Conservation (phyloP, 805 yeast genomes). For the Wickerhamomyces alni region DNA sequence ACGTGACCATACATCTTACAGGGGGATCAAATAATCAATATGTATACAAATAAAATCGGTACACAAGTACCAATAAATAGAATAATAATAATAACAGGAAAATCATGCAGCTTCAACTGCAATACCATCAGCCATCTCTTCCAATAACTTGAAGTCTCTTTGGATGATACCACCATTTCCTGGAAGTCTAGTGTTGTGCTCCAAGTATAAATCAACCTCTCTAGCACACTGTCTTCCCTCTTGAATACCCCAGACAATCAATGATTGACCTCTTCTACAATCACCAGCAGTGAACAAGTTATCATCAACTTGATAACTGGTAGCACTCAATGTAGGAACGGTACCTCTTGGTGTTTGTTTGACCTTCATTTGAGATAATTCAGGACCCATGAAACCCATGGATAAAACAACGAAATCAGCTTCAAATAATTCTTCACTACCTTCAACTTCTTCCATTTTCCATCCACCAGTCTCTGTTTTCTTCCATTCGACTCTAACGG, state of each 20-base stretch:
- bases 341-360: conserved; percentile 82
- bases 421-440: conserved; percentile 87
- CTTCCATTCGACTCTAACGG: conserved; percentile 98
- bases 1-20: too few relatives aligned
- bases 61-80: neutral
- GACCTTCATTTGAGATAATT: conserved; percentile 62
- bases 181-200: conserved; percentile 79
- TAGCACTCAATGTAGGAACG: conserved; percentile 45
- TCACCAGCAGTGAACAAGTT: conserved; percentile 95
- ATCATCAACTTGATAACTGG: conserved; percentile 64
- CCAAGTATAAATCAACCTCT: conserved; percentile 75
- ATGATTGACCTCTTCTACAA: conserved; percentile 97
- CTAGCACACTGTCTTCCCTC: conserved; percentile 99
- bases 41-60: neutral
- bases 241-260: conserved; percentile 99
- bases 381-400: conserved; percentile 98
- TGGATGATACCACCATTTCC: conserved; percentile 91
- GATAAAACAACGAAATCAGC: conserved; percentile 92
- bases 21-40: too few relatives aligned
- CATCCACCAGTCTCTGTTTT: conserved; percentile 92
- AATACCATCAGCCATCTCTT: conserved; percentile 50
- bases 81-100: neutral
- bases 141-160: conserved; percentile 71
- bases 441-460: conserved; percentile 98
- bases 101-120: neutral